Base-by-base conservation (phyloP, 345 rosid genomes). In the Ailanthus altissimus region DNA sequence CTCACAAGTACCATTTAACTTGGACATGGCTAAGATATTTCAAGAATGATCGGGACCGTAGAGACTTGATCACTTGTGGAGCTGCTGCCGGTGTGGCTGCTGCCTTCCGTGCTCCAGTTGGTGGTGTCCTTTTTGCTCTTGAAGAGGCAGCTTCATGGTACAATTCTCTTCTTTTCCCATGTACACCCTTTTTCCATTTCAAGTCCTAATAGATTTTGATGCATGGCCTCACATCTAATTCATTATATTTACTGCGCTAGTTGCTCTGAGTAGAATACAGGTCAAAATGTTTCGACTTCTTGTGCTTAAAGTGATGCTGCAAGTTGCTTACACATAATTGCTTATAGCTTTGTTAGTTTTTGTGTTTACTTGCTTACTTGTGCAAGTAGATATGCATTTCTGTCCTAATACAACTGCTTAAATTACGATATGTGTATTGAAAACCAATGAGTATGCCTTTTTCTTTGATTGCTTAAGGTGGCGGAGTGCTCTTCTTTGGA, bases 401-500 rank as follows among this genome's bases (percentile, higher is more conserved):
- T 73, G 32, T 67, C 56, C 71, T 56, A 32, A 7, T 11, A 6
- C 16, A 49, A 28, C 2, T 59, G 36, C 28, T 38, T 42, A 20
- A 15, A 3, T 36, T 60, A 15, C 51, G 8, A 46, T 12, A 36
- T n/a, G n/a, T 43, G n/a, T 53, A 13, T 40, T 53, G 50, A 64
- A 11, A 58, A 64, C 25, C 26, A 43, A 50, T 78, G 53, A 13
- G 5, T 47, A 16, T 80, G 0, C 20, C 76, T 59, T 50, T 46
- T 26, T 5, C 68, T 45, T 32, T 32, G 38, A 1, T 32, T 63
- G 64, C 67, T 62, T 32, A 81, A 85, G 90, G 90, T 90, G 94
- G 94, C 84, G 92, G 77, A 90, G 94, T 80, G 88, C 94, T 74
- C 92, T 90, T 80, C 92, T 90, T 5, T 89, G 94, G 94, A 86